Base-by-base conservation (phyloP, 2,329 filamentous ascomycete genomes). In the Furcasterigmium sp. region DNA sequence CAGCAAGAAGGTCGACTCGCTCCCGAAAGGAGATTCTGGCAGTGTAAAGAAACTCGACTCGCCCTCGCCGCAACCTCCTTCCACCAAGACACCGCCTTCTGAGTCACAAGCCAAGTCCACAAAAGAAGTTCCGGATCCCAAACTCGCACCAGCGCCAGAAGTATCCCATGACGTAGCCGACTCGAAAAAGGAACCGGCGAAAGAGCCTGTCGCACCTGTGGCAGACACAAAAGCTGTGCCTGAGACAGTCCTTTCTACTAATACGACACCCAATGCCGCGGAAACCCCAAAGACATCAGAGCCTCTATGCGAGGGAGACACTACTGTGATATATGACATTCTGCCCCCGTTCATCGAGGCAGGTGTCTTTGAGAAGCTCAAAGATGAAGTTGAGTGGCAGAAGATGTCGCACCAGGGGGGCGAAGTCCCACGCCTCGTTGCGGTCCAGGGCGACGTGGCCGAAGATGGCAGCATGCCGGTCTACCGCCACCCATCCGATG, bases 401-500 rank as follows among this genome's bases (percentile, higher is more conserved):
- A 85, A 79, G 51, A 97, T 98, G 93, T 84, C 84, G 35, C 93
- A 97, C 54, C 85, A 91, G 51, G 87, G 88, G 26, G 91, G 93
- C 20, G 85, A 93, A 54, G 93, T 97, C 1, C 93, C 93, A 35
- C 82, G 93, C 29, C 78, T 96, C 3, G 88, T 97, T 7, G 90
- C 89, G 39, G 90, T 95, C 17, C 91, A 97, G 61, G 93, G 91
- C 4, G 69, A 76, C 14, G 70, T 90, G 23, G 73, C 72, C 30
- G 58, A 70, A 0, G 82, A 91, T 54, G 87, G 87, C 15, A 83
- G 74, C 51, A 83, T 87, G 60, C 93, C 93, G 18, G 76, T 97
- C n/a, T 98, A 98, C 62, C 85, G 93, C 13, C 93, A 97, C 62
- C 93, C 93, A 36, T 80, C 89, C 4, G 93, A 98, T 57, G 87